Base-by-base conservation (phyloP, 768 basidiomycete species). In the Auricularia sp. region DNA sequence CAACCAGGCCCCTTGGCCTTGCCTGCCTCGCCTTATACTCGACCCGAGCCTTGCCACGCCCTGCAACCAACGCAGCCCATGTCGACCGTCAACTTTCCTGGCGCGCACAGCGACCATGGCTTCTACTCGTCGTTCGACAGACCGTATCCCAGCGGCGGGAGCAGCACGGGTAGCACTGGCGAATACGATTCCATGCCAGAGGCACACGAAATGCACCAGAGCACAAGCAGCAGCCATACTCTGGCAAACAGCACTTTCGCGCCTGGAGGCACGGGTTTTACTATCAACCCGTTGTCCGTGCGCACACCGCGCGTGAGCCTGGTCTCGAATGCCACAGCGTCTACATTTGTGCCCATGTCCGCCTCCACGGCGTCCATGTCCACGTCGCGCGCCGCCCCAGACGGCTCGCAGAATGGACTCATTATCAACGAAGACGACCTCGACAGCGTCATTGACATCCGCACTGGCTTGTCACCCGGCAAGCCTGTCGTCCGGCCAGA, bases 401-500 rank as follows among this genome's bases (percentile, higher is more conserved):
- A 37, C 14, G 37, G 34, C 21, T 21, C n/a, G 59, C 34, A 54
- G 47, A 54, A 24, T 29, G 63, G 24, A 11, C 35, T 47, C n/a
- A 1, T 54, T 8, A 64, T 35, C 36, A n/a, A 36, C 18, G 35
- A 47, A 16, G 44, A 64, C n/a, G 35, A 54, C 63, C 34, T 36
- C 11, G 45, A 36, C 63, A 54, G 54, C 63, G 54, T n/a, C 45
- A 16, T 42, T n/a, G 63, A 47, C 47, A 64, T 64, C 21, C 34
- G 37, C 21, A 54, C 63, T 13, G 35, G 37, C 42, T 51, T 61
- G 36, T 21, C 34, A 33, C 56, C 56, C 34, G 24, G 14, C 8
- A 59, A 59, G 24, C 56, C 47, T 6, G 56, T 59, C 24, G 79
- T 92, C 33, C 75, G 78, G 36, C 75, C 73, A 54, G 87, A 87